Percentiles rank a stretch among this genome's conserved stretches.
phyloP scores from a whole-genome alignment of 139 green algal genomes.

The Marvania coccoides region DNA sequence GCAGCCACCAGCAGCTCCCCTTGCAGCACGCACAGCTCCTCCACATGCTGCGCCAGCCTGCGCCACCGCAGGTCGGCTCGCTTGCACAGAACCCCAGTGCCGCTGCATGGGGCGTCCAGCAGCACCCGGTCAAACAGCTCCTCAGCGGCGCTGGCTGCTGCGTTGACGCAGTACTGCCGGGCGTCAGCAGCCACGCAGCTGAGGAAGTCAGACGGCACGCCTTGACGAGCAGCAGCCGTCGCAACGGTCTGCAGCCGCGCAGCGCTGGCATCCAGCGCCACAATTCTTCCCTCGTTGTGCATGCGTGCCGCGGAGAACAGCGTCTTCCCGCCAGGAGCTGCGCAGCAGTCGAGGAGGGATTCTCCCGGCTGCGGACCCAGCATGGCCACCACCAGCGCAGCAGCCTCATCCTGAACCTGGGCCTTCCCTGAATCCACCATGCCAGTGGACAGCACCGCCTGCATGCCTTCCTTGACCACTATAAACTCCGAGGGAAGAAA shows the following conservation, averaged over 20 bases:
- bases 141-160: neutral
- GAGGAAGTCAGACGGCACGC: neutral
- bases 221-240: constrained; percentile 12
- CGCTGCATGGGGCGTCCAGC: constrained; percentile 85
- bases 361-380: constrained; percentile 74
- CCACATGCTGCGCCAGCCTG: constrained; percentile 45
- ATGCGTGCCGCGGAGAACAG: constrained; percentile 70
- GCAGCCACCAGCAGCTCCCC: constrained; percentile 61
- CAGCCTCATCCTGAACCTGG: constrained; percentile 74
- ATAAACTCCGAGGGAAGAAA: constrained; percentile 68
- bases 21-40: constrained; percentile 48
- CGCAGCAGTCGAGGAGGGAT: constrained; percentile 75
- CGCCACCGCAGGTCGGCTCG: constrained; percentile 83
- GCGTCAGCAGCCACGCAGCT: neutral
- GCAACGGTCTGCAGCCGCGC: constrained; percentile 27
- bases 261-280: constrained; percentile 41
- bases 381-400: constrained; percentile 70
- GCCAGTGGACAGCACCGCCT: constrained; percentile 42
- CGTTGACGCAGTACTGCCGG: neutral
- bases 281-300: constrained; percentile 38
- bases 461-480: constrained; percentile 45
- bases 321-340: constrained; percentile 83
- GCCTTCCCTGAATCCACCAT: constrained; percentile 21
- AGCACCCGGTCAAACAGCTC: constrained; percentile 71
- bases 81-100: constrained; percentile 79